Evolutionary conservation across 2,329 filamentous ascomycete genomes (phyloP).

Genomic region (Stenocarpella maydis): DNA sequence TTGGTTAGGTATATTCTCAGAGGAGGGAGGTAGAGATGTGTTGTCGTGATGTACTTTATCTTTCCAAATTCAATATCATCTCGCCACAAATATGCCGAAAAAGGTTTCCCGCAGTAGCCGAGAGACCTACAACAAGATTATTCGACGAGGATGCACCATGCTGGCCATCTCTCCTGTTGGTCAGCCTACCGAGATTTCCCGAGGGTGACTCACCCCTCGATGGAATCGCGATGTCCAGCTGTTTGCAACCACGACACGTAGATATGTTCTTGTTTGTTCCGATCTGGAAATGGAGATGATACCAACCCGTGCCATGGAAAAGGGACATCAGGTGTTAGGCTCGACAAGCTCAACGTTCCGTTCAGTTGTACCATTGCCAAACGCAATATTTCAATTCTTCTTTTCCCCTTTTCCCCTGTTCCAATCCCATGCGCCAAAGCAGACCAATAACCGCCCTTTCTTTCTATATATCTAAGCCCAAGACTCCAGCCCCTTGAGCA

Average conservation of each 20-base stretch:
- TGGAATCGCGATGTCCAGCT: no score
- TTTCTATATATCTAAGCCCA: slow-evolving; percentile 19
- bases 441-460: neutral
- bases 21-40: neutral
- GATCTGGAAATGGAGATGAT: neutral
- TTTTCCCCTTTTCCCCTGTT: neutral
- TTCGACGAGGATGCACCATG: no score
- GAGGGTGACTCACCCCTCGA: no score
- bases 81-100: no score
- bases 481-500: slow-evolving; percentile 42
- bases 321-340: neutral
- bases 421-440: slow-evolving; percentile 11
- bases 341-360: neutral
- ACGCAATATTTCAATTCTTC: neutral
- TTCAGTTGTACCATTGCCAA: neutral
- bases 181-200: no score
- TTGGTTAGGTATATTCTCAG: neutral
- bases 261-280: no score
- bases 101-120: no score
- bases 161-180: no score
- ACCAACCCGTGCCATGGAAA: neutral
- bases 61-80: no score
- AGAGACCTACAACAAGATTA: no score
- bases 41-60: no score
- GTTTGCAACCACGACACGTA: no score